Percentiles rank a stretch among this genome's conserved stretches.
phyloP scores from a whole-genome alignment of 2,329 filamentous ascomycete species.

The Biscogniauxia sp. region DNA sequence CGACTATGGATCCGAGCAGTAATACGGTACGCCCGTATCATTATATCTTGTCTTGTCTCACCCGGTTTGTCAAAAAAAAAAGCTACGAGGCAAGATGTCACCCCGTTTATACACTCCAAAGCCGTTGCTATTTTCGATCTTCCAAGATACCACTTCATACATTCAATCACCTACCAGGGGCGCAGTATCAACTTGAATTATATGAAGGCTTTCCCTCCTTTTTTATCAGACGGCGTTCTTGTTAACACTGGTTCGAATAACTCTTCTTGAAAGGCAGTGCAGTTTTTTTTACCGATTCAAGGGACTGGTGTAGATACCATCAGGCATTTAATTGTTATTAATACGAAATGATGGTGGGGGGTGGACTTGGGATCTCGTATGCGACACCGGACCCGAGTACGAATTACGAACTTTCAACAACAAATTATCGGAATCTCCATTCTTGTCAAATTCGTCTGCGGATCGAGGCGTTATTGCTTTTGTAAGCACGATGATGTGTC shows the following conservation, averaged over 20 bases:
- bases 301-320: background rate
- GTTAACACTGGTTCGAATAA: background rate
- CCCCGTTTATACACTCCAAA: background rate
- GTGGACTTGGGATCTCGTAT: no score
- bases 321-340: no score
- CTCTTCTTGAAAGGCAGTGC: background rate
- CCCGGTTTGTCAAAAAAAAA: background rate
- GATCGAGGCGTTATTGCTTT: no score
- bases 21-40: background rate
- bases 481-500: no score
- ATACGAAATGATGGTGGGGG: no score
- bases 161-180: conserved; percentile 14
- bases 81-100: background rate
- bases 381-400: no score
- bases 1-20: conserved; percentile 31
- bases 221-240: background rate
- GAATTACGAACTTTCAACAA: no score
- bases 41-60: background rate
- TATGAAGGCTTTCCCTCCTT: conserved; percentile 9
- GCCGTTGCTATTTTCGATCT: background rate
- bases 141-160: conserved; percentile 7
- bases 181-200: conserved; percentile 9
- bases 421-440: no score
- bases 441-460: no score
- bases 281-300: background rate